Evolutionary conservation across 2,329 filamentous ascomycete species (phyloP).

Genomic region (Cercospora brassicicola): DNA sequence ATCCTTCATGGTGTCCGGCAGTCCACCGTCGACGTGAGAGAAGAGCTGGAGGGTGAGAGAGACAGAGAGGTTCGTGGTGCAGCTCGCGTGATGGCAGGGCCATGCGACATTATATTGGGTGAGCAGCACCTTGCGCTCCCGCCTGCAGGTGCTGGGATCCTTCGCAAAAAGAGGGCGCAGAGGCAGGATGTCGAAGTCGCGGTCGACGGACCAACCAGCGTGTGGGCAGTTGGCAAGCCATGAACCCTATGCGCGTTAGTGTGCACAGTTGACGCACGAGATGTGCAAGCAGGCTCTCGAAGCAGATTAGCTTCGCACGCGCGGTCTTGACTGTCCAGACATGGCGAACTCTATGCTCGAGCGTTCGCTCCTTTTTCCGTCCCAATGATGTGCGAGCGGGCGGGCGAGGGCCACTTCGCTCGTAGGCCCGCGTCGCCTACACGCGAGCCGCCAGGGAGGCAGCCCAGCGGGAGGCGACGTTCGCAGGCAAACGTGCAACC

Average conservation of each 20-base stretch:
- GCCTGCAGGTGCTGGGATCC: constrained; percentile 15
- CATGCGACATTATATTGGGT: constrained; percentile 19
- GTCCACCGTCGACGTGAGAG: neutral
- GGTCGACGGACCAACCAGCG: neutral
- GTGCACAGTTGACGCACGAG: neutral
- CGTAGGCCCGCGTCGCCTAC: neutral
- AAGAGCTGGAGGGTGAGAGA: neutral
- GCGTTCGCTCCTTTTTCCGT: neutral
- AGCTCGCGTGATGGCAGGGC: constrained; percentile 18
- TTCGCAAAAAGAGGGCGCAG: neutral
- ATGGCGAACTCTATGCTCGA: neutral
- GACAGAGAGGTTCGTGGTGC: constrained; percentile 4
- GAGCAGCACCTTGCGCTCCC: constrained; percentile 13
- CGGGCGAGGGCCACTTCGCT: neutral
- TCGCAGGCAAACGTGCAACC: neutral
- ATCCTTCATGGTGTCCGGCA: neutral
- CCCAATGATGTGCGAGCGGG: neutral
- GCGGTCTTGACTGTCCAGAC: neutral
- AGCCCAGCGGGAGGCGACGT: neutral
- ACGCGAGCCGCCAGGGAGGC: neutral
- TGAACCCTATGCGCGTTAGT: constrained; percentile 1
- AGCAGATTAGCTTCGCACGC: neutral
- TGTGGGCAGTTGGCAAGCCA: neutral
- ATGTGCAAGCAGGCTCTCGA: neutral
- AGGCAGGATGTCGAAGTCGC: neutral